phyloP scores from a whole-genome alignment of 352 stramenopile species.

The Globisporangium emineosum region DNA sequence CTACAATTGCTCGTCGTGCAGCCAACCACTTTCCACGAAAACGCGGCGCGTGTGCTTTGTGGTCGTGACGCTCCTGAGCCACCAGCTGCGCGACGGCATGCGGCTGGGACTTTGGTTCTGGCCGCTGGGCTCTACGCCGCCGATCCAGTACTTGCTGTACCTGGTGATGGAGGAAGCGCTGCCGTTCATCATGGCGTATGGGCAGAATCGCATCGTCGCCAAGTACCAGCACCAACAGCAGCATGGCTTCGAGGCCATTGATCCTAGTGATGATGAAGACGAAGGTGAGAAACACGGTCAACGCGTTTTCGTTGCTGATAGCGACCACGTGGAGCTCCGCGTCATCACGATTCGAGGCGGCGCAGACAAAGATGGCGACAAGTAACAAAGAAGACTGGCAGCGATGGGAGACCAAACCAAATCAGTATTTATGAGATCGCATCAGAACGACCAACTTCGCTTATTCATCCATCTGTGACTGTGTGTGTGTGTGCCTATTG shows the following conservation, averaged over 20 bases:
- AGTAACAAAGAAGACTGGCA: not conserved
- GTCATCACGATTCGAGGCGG: conserved; percentile 3
- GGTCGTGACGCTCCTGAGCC: conserved; percentile 50
- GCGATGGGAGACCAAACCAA: not conserved
- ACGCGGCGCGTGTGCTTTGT: conserved; percentile 49
- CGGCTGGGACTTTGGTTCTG: conserved; percentile 66
- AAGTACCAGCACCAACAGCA: not conserved
- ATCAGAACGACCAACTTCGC: not conserved
- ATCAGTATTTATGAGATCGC: not conserved
- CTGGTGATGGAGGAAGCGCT: conserved; percentile 48
- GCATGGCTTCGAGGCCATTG: not conserved
- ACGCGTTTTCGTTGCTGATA: not conserved
- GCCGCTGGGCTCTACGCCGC: conserved; percentile 60
- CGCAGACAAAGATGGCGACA: not conserved
- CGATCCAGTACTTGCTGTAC: conserved; percentile 66
- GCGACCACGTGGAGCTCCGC: conserved; percentile 3
- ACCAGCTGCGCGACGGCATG: conserved; percentile 70
- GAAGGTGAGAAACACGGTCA: not conserved
- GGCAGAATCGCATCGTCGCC: conserved; percentile 12
- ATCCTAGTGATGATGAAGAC: conserved; percentile 2
- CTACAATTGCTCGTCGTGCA: conserved; percentile 32
- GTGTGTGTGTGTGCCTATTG: not conserved
- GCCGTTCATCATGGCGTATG: conserved; percentile 43
- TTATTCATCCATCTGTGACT: not conserved
- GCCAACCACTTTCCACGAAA: conserved; percentile 16